Evolutionary conservation across 176 grass and related monocot species (phyloP).

Genomic region (Musa schizocarpa): DNA sequence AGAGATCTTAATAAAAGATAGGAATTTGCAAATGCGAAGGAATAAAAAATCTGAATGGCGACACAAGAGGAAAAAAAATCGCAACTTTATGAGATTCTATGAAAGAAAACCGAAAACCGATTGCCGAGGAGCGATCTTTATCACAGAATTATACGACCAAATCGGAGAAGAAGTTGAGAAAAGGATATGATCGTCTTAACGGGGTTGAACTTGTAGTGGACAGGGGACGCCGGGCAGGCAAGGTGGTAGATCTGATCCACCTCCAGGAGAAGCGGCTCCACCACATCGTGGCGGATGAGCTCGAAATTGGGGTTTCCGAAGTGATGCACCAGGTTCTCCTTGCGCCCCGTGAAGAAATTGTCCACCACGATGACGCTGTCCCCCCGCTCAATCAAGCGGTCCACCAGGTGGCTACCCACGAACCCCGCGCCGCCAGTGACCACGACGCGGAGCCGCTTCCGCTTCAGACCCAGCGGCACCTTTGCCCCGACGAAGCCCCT

Average conservation of each 20-base stretch:
- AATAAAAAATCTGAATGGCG: background rate
- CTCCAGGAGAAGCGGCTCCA: slow-evolving; percentile 6
- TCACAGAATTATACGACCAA: background rate
- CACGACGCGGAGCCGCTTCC: background rate
- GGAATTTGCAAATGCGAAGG: background rate
- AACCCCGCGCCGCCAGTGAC: slow-evolving; percentile 9
- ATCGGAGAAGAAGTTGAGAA: background rate
- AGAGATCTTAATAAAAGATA: background rate
- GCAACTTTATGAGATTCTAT: background rate
- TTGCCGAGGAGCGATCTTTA: background rate
- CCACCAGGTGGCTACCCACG: slow-evolving; percentile 3
- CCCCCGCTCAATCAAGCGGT: slow-evolving; percentile 1
- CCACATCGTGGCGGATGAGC: slow-evolving; percentile 14
- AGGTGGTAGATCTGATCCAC: slow-evolving; percentile 14
- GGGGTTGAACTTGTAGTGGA: slow-evolving; percentile 14
- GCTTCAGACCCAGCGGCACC: slow-evolving; percentile 3
- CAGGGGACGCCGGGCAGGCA: slow-evolving; percentile 4
- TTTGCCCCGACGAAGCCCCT: background rate
- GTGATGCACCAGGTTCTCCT: slow-evolving; percentile 2
- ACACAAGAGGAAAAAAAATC: background rate
- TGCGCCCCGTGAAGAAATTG: slow-evolving; percentile 13
- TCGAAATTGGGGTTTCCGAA: slow-evolving; percentile 7
- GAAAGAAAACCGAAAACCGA: background rate
- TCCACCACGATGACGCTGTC: slow-evolving; percentile 11
- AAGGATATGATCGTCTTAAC: slow-evolving; percentile 16